These are phyloP conservation scores for Diaporthe helianthi DNA, from an alignment of 2,329 filamentous ascomycete species.

Conservation along the genomic window DNA sequence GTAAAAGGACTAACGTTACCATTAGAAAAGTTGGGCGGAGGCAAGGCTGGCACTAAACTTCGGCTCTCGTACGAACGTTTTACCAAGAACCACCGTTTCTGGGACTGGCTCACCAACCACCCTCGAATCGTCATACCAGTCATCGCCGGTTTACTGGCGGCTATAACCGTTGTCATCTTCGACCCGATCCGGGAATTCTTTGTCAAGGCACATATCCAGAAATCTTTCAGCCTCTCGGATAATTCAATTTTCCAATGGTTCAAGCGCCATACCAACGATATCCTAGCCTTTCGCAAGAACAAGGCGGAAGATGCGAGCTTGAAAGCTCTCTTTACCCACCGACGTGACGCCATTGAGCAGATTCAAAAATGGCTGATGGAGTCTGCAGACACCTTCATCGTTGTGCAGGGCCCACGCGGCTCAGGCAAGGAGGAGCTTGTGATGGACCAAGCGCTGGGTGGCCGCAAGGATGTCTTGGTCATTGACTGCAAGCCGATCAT, in stretches of 20 bases:
- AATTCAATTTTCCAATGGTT: conserved; percentile 82
- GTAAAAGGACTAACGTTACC: no score
- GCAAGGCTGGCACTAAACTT: conserved; percentile 76
- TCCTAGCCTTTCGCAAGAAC: conserved; percentile 65
- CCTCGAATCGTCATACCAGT: conserved; percentile 87
- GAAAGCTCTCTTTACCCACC: conserved; percentile 85
- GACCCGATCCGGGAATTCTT: conserved; percentile 95
- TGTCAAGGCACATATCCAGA: conserved; percentile 85
- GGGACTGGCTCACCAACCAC: conserved; percentile 87
- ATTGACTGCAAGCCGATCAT: conserved; percentile 94
- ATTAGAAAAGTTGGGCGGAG: conserved; percentile 71
- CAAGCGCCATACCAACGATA: conserved; percentile 72
- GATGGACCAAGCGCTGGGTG: conserved; percentile 80
- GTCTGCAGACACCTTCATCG: conserved; percentile 88
- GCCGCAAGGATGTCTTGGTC: conserved; percentile 77
- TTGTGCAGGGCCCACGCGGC: conserved; percentile 89
- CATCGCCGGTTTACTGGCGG: conserved; percentile 80
- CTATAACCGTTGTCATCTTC: conserved; percentile 86
- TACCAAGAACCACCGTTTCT: conserved; percentile 78
- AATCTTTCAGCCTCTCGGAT: conserved; percentile 75
- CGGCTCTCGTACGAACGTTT: conserved; percentile 85
- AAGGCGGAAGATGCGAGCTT: conserved; percentile 72
- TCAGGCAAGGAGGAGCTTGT: conserved; percentile 91
- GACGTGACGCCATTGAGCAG: conserved; percentile 80
- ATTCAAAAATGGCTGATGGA: conserved; percentile 88